A percentile compares a stretch with the other conserved stretches of the same genome.
Evolutionary conservation across 345 rosid species (phyloP).

Genomic region (Balakata baccata): DNA sequence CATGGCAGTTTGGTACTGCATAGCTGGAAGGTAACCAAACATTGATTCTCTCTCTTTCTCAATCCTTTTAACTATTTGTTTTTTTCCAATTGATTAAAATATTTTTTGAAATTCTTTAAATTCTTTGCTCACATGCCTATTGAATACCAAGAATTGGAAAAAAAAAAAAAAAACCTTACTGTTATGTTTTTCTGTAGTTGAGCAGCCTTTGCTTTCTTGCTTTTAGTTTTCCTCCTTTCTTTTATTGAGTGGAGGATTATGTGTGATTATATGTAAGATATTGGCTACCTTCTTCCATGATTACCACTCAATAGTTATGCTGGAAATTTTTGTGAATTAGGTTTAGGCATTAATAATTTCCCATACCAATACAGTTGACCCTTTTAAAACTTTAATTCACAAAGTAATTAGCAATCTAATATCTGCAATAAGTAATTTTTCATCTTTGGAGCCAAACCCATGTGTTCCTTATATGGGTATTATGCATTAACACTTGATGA

Average conservation of each 20-base stretch:
- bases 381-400: constrained; percentile 15
- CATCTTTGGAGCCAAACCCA: constrained; percentile 7
- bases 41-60: constrained; percentile 18
- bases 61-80: background rate
- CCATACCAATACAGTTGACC: constrained; percentile 23
- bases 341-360: constrained; percentile 16
- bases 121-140: constrained; percentile 33
- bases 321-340: constrained; percentile 24
- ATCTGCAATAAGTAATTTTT: constrained; percentile 13
- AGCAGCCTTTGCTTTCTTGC: constrained; percentile 30
- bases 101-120: background rate
- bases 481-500: constrained; percentile 16
- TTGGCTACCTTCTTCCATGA: constrained; percentile 35
- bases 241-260: constrained; percentile 37
- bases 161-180: background rate
- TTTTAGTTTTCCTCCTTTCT: background rate
- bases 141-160: background rate
- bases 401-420: background rate
- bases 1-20: constrained; percentile 44
- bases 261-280: constrained; percentile 27
- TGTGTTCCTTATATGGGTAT: constrained; percentile 12
- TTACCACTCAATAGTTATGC: constrained; percentile 34
- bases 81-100: too few species aligned
- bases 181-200: background rate
- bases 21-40: constrained; percentile 50